phyloP scores from a whole-genome alignment of 495 filamentous ascomycete species.

The Entonaema liquescens region DNA sequence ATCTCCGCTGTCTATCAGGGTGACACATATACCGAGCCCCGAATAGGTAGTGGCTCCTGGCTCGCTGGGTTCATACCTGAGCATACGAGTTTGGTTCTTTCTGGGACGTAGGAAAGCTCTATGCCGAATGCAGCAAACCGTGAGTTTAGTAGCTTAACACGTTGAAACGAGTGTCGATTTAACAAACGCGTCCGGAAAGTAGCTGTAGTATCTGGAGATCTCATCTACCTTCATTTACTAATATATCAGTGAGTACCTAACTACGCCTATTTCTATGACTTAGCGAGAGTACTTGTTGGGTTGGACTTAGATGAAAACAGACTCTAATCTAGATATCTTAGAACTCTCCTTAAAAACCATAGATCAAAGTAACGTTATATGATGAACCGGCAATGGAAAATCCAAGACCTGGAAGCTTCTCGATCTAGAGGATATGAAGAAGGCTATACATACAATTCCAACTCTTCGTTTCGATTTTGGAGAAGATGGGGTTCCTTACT shows the following conservation, averaged over 20 bases:
- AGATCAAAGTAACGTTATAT: too few species aligned
- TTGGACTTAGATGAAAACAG: not conserved
- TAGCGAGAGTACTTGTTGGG: not conserved
- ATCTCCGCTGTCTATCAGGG: too few species aligned
- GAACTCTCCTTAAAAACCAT: too few species aligned
- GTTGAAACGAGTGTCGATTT: not conserved
- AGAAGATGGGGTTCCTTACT: not conserved
- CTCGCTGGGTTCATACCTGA: too few species aligned
- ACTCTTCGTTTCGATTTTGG: not conserved
- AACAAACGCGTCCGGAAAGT: not conserved
- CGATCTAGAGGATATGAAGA: not conserved
- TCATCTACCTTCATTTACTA: not conserved
- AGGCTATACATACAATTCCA: not conserved
- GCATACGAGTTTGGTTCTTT: not conserved
- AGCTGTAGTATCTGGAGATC: too few species aligned
- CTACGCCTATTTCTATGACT: not conserved
- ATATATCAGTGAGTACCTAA: not conserved
- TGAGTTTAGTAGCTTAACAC: too few species aligned
- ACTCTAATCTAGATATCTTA: not conserved
- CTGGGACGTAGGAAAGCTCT: not conserved
- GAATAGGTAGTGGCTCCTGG: not conserved
- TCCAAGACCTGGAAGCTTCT: not conserved
- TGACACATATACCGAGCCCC: not conserved
- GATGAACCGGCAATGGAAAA: not conserved
- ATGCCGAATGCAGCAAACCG: not conserved